Evolutionary conservation across 2,329 filamentous ascomycete species (phyloP).

Genomic region (Grosmannia huntii): DNA sequence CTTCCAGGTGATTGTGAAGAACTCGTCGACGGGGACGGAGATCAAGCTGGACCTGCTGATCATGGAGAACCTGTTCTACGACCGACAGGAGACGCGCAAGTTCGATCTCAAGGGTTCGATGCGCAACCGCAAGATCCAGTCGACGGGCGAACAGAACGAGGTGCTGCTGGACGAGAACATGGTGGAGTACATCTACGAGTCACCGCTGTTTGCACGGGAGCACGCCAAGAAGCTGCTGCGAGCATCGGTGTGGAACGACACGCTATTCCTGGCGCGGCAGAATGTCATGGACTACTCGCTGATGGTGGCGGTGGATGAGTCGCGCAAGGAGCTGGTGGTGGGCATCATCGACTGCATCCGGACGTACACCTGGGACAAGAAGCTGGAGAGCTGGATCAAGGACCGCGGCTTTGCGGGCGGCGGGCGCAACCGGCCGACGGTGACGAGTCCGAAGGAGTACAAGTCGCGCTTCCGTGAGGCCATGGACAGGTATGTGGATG

Average conservation of each 20-base stretch:
- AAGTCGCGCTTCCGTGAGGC: constrained; percentile 91
- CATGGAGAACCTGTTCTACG: constrained; percentile 98
- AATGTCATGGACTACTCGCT: constrained; percentile 99
- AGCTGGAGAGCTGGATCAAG: constrained; percentile 99
- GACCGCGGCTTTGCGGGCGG: constrained; percentile 74
- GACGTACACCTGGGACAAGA: constrained; percentile 99
- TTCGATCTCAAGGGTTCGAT: constrained; percentile 97
- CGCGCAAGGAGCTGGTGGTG: constrained; percentile 79
- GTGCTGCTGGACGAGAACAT: constrained; percentile 97
- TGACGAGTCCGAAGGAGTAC: constrained; percentile 95
- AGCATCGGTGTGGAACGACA: constrained; percentile 94
- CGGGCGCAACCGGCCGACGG: constrained; percentile 74
- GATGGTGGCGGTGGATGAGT: constrained; percentile 95
- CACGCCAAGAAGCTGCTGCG: constrained; percentile 90
- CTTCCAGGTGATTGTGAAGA: constrained; percentile 95
- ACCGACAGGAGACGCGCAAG: constrained; percentile 75
- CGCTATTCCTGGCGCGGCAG: constrained; percentile 82
- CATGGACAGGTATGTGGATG: constrained; percentile 39
- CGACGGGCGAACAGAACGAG: constrained; percentile 90
- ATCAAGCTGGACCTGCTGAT: constrained; percentile 89
- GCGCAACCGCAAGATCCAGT: constrained; percentile 95
- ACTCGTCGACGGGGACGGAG: constrained; percentile 78
- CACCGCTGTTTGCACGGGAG: constrained; percentile 85
- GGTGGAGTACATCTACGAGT: constrained; percentile 98
- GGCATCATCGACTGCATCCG: constrained; percentile 98